Evolutionary conservation across 202 grass and related monocot species (phyloP), one percentile per base, ranked within the genome.

Genomic region (Saccharum hybrid): DNA sequence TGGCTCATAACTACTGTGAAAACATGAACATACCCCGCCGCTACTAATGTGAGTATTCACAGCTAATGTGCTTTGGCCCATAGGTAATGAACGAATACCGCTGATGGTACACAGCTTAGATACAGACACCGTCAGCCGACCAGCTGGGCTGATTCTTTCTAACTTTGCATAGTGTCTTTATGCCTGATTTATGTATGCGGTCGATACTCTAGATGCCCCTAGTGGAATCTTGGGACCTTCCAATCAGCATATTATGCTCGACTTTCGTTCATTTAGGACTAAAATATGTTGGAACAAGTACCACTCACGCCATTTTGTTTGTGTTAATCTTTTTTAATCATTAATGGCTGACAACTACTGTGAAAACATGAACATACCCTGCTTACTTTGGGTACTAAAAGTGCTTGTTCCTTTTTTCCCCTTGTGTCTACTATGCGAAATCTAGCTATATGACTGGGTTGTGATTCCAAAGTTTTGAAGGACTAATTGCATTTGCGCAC

Each of bases 11-110:
- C 16, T 56, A 36, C 34, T 4, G 6, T 5, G 4, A 68, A 51
- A 39, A 23, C 31, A 26, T 34, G 63, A 51, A 33, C 31, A 33
- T 33, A 33, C 31, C 31, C 31, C 31, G 31, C 31, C 3, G 31
- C 31, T 33, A 13, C 12, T 71, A 22, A 72, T 11, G 26, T 1
- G 16, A 13, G 33, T 23, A 39, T 7, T 74, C 18, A 49, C 5
- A 79, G 63, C 64, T 10, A 22, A 37, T 56, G 31, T 12, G 10
- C 21, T 69, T 19, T 4, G 45, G 14, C 21, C 45, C n/a, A 59
- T 57, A 4, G 65, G 78, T 56, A 54, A 54, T 19, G 64, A 41
- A 70, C 14, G 69, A 81, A 81, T 81, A 8, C 65, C 14, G 22
- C 9, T 42, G 31, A n/a, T 11, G 64, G 13, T 19, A 41, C 46